Evolutionary conservation across 2,329 filamentous ascomycete species (phyloP), one percentile per base, ranked within the genome.

Genomic region (Pseudogymnoascus sp.): DNA sequence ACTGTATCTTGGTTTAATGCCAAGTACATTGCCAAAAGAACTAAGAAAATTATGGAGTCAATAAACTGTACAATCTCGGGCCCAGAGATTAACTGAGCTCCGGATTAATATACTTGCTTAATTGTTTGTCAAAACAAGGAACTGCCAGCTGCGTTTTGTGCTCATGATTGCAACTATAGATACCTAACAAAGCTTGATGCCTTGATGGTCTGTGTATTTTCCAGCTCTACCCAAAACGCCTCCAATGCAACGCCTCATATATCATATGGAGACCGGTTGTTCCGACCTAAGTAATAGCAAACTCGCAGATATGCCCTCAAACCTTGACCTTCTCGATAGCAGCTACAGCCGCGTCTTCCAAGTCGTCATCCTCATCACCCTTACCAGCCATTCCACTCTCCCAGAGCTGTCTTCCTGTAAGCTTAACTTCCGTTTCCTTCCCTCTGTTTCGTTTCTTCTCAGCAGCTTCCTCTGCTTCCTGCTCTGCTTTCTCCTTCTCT

Each of bases 361-460:
- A 87, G 18, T 88, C 88, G 3, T 84, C 82, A 64, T 86, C 85
- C 69, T 87, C 85, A 52, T 87, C 87, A 65, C 74, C 80, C 76
- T 87, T 89, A 58, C 84, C 80, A 59, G 77, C 88, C 69, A 92
- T 74, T 29, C 89, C 89, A 59, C 81, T 81, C 78, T 92, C 88
- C 88, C 89, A 93, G 37, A 93, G 78, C 72, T 93, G 87, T 70
- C 78, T 86, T 15, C 89, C 90, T 1, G 89, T 87, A 67, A 92
- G 75, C 71, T 81, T 87, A 69, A 80, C 83, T 39, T 87, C 82
- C 13, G 89, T 85, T 64, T 90, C 89, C 79, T 90, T 94, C 64
- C 85, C 80, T 70, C 80, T 87, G 15, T 86, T 85, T 77, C 90
- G 88, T 76, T 90, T 92, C 76, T 90, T 84, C 76, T 96, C 92